These are phyloP conservation scores for Termitomyces sp. DNA, from an alignment of 768 basidiomycete species.

Conservation along the genomic window DNA sequence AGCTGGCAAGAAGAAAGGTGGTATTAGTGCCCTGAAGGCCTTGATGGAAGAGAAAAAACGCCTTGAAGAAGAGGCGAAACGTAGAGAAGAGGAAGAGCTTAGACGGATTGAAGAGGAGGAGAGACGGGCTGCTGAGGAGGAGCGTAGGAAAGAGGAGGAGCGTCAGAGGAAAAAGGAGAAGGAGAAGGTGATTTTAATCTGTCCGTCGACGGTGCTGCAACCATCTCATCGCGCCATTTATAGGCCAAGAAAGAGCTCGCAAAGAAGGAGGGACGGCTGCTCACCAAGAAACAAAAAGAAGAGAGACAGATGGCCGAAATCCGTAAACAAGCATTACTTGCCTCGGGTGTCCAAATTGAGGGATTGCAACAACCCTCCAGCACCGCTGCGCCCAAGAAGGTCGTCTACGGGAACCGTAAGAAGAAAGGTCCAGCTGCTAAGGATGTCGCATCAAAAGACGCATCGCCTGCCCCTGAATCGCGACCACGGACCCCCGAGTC, in stretches of 20 bases:
- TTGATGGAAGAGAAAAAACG: slow-evolving; percentile 91
- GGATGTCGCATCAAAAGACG: slow-evolving; percentile 40
- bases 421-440: slow-evolving; percentile 57
- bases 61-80: slow-evolving; percentile 77
- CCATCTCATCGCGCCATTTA: neutral
- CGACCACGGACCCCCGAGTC: slow-evolving; percentile 47
- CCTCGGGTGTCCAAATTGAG: slow-evolving; percentile 86
- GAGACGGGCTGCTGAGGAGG: slow-evolving; percentile 71
- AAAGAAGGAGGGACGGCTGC: slow-evolving; percentile 88
- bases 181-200: slow-evolving; percentile 54
- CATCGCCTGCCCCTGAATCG: slow-evolving; percentile 50
- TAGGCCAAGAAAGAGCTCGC: slow-evolving; percentile 86
- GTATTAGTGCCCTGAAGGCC: slow-evolving; percentile 79
- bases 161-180: slow-evolving; percentile 83
- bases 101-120: slow-evolving; percentile 89
- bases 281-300: slow-evolving; percentile 98
- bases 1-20: slow-evolving; percentile 66
- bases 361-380: slow-evolving; percentile 65
- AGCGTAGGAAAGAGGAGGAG: slow-evolving; percentile 71
- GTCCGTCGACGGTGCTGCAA: neutral
- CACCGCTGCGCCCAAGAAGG: slow-evolving; percentile 56
- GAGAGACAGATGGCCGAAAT: slow-evolving; percentile 89
- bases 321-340: slow-evolving; percentile 84
- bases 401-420: slow-evolving; percentile 80
- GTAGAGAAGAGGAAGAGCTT: slow-evolving; percentile 71